Evolutionary conservation across 495 filamentous ascomycete genomes (phyloP).

Genomic region (Symbiotaphrina buchneri): DNA sequence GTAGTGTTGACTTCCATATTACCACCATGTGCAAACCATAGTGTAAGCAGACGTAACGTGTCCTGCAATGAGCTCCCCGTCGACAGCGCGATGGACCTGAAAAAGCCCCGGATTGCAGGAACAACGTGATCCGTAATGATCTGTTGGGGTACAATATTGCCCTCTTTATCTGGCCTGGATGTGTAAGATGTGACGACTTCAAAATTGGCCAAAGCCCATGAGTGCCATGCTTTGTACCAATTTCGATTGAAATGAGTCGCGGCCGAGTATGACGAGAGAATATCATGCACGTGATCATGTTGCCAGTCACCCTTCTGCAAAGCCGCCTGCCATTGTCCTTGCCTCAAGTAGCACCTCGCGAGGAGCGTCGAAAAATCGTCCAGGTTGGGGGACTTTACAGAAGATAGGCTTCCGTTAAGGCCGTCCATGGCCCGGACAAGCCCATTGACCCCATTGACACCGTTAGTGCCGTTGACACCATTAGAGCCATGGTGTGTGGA

Average conservation of each 20-base stretch:
- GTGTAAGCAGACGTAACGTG: slow-evolving; percentile 70
- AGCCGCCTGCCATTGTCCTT: slow-evolving; percentile 84
- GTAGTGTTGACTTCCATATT: slow-evolving; percentile 66
- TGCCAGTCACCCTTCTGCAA: slow-evolving; percentile 73
- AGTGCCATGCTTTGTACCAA: slow-evolving; percentile 98
- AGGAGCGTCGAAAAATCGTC: slow-evolving; percentile 53
- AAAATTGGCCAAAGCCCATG: slow-evolving; percentile 98
- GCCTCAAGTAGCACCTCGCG: slow-evolving; percentile 83
- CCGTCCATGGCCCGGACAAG: too few relatives aligned
- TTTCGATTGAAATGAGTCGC: slow-evolving; percentile 79
- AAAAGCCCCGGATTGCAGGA: slow-evolving; percentile 83
- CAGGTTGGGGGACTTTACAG: slow-evolving; percentile 14
- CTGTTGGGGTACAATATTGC: slow-evolving; percentile 27
- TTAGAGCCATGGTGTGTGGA: slow-evolving; percentile 19
- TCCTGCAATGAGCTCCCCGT: slow-evolving; percentile 86
- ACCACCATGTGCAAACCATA: slow-evolving; percentile 92
- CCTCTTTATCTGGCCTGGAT: slow-evolving; percentile 33
- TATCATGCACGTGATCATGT: slow-evolving; percentile 47
- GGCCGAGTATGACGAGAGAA: slow-evolving; percentile 67
- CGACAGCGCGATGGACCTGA: slow-evolving; percentile 83
- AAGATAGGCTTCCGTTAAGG: too few relatives aligned
- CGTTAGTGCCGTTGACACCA: slow-evolving; percentile 21
- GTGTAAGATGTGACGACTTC: slow-evolving; percentile 76
- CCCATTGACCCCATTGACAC: slow-evolving; percentile 38
- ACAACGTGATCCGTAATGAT: slow-evolving; percentile 75